phyloP scores from a whole-genome alignment of 805 yeast species.

The Schizosaccharomyces japonicus region DNA sequence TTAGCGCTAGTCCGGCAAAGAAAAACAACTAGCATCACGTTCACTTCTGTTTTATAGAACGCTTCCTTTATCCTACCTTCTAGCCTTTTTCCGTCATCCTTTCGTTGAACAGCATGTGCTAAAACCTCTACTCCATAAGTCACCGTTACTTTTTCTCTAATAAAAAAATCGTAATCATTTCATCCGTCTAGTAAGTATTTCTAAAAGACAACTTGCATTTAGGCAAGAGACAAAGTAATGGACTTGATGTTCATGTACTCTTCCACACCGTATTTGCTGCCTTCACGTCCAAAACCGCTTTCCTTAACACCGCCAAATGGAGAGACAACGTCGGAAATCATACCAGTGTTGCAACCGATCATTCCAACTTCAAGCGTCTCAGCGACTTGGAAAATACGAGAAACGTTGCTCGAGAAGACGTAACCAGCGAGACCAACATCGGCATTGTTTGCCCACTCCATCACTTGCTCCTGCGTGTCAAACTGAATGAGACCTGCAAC shows the following conservation, averaged over 20 bases:
- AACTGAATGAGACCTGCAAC: constrained; percentile 48
- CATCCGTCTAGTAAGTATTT: too few relatives aligned
- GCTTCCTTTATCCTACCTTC: too few relatives aligned
- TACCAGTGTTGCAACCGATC: constrained; percentile 62
- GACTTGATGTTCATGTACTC: constrained; percentile 9
- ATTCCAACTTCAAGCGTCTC: constrained; percentile 54
- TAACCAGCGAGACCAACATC: constrained; percentile 62
- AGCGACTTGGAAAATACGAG: constrained; percentile 33
- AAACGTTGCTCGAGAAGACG: constrained; percentile 34
- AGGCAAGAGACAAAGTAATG: not conserved
- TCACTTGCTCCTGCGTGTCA: constrained; percentile 36
- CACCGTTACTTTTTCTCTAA: too few relatives aligned
- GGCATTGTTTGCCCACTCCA: constrained; percentile 37
- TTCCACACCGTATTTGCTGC: constrained; percentile 36
- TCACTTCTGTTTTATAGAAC: too few relatives aligned
- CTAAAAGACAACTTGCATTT: too few relatives aligned
- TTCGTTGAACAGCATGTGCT: too few relatives aligned
- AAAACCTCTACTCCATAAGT: too few relatives aligned
- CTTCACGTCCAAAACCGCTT: constrained; percentile 52
- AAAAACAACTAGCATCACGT: too few relatives aligned
- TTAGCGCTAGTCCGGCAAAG: too few relatives aligned
- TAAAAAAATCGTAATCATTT: too few relatives aligned
- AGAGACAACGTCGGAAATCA: constrained; percentile 31
- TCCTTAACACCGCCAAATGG: constrained; percentile 40
- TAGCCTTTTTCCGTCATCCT: too few relatives aligned